Conservation (phyloP, 805 yeast species). For the Hanseniaspora valbyensis region DNA sequence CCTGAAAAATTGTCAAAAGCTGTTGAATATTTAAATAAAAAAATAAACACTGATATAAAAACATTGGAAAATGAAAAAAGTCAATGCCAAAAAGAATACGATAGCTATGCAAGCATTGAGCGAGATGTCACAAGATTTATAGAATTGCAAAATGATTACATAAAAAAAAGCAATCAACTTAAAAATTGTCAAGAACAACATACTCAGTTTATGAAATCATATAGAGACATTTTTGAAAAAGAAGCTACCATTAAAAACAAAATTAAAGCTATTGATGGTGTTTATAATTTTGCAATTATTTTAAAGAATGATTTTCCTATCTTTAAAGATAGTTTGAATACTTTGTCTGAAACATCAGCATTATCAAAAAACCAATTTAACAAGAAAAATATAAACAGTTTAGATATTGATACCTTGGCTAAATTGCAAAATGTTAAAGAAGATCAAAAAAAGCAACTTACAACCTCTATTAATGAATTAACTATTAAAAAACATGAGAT, state of each 20-base stretch:
- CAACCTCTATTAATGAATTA: background rate
- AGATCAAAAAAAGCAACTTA: background rate
- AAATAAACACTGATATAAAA: constrained; percentile 15
- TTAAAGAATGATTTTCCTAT: background rate
- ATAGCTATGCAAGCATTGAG: constrained; percentile 19
- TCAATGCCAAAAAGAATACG: constrained; percentile 26
- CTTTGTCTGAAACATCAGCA: background rate
- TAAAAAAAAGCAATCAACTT: background rate
- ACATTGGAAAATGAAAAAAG: constrained; percentile 21
- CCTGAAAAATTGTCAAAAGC: background rate
- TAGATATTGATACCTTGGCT: background rate
- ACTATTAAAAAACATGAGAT: background rate
- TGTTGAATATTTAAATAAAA: constrained; percentile 9
- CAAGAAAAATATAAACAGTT: no score
- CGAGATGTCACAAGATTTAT: background rate
- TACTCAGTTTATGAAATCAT: no score
- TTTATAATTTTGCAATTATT: background rate
- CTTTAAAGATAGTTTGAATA: background rate
- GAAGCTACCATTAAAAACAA: no score
- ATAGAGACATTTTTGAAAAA: no score
- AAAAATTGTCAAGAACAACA: background rate
- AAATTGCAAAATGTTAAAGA: background rate
- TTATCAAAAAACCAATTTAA: background rate
- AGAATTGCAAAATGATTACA: background rate
- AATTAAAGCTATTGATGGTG: background rate